Evolutionary conservation across 2,329 filamentous ascomycete genomes (phyloP), one percentile per base, ranked within the genome.

Genomic region (Claviceps quebecensis): DNA sequence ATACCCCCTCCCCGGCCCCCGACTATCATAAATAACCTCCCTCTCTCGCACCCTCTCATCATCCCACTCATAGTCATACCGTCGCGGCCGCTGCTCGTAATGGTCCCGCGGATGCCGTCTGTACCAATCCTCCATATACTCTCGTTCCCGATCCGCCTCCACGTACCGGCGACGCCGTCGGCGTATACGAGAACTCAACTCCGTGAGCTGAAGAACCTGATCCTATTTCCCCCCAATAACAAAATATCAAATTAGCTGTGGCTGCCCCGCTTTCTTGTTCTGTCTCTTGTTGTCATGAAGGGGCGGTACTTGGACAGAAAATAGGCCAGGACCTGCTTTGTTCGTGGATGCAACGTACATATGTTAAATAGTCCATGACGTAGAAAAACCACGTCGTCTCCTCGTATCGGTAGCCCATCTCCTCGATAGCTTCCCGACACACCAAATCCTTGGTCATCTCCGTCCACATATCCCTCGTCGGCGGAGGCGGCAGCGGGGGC

Each of bases 371-470:
- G 56, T 91, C 81, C 73, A 95, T 91, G 45, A 97, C 81, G 67
- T 96, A 97, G 68, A 86, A 97, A 68, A 88, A 94, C 55, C 77
- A 80, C 50, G 88, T 84, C 0, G 87, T 93, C 73, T 97, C 90
- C 64, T 96, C 88, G 62, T 83, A 97, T 54, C 87, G 82, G 67
- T 95, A 97, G 2, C 87, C 87, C 62, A 83, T 71, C 60, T 84
- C 75, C 58, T 95, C 84, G 56, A 97, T 86, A 17, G 93, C 93
- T 64, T 96, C 89, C 49, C 84, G 81, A 53, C 84, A 75, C 16
- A 97, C 87, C 38, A 97, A 70, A 58, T 95, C 90, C 69, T 95
- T 95, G 45, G 91, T 95, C 59, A 98, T 88, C 68, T 97, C 93
- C 0, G 93, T 98, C 91, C 91, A 97, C 72, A 95, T 86, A 54